Conservation (phyloP, 495 filamentous ascomycete species). For the Lichenothelia convexa region DNA sequence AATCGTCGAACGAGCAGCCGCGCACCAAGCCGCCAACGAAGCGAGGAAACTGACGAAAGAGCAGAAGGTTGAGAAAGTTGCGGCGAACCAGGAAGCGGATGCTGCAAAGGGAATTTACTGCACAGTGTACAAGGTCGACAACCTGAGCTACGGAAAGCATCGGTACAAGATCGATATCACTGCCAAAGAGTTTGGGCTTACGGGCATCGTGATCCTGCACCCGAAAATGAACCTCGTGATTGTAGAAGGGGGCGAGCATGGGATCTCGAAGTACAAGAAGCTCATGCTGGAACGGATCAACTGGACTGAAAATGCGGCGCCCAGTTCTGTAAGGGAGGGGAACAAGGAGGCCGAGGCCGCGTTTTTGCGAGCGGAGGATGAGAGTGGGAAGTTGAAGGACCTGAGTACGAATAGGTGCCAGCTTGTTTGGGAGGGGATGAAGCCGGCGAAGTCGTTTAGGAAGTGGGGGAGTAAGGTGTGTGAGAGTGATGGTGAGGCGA, state of each 20-base stretch:
- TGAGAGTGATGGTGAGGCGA: conserved; percentile 75
- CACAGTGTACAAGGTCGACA: conserved; percentile 75
- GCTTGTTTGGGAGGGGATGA: conserved; percentile 75
- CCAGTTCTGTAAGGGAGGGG: conserved; percentile 37
- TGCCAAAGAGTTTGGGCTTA: conserved; percentile 69
- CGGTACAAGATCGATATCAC: conserved; percentile 85
- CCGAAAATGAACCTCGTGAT: conserved; percentile 76
- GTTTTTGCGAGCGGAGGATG: conserved; percentile 64
- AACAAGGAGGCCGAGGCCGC: conserved; percentile 41
- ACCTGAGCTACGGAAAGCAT: conserved; percentile 73
- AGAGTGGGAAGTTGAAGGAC: conserved; percentile 56
- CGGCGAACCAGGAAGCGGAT: conserved; percentile 69
- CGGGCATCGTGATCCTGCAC: conserved; percentile 74
- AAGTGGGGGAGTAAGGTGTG: conserved; percentile 74
- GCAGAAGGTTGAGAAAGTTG: conserved; percentile 69
- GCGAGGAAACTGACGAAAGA: conserved; percentile 85
- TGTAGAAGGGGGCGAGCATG: conserved; percentile 74
- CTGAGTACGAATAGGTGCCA: conserved; percentile 60
- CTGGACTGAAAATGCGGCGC: conserved; percentile 76
- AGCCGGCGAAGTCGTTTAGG: conserved; percentile 57
- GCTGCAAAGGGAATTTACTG: conserved; percentile 65
- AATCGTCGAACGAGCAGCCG: conserved; percentile 63
- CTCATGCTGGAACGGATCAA: conserved; percentile 83
- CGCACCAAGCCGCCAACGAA: conserved; percentile 65
- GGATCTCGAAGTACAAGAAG: conserved; percentile 66